Evolutionary conservation across 108 stramenopile species (phyloP), one percentile per base, ranked within the genome.

Genomic region (Schizochytrium sp.): DNA sequence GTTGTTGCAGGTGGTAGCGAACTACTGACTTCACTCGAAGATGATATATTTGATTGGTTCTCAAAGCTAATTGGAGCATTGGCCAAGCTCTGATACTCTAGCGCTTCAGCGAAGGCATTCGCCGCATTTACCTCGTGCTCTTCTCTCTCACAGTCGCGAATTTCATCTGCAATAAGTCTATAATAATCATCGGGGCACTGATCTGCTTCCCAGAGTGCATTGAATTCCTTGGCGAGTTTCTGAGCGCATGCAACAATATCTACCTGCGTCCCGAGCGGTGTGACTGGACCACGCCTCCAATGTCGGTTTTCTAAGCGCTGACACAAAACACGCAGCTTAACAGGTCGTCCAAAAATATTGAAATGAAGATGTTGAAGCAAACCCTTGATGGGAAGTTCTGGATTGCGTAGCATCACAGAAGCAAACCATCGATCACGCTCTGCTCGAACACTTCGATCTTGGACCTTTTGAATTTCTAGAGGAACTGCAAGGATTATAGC

Each of bases 281-380:
- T 83, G 15, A 83, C 53, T 10, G 47, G 47, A n/a, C 76, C 76
- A 38, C 53, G 47, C 45, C 76, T 17, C 76, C 76, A 83, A 13
- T 55, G 47, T 17, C 76, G 47, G 47, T 83, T 83, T 28, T 83
- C 76, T 53, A 83, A 38, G 5, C 53, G 47, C 45, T 28, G 45
- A 55, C 76, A 83, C 7, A 83, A 40, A 17, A 5, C 53, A 2
- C 50, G 50, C 10, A 83, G 47, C 76, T 83, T 83, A 10, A n/a
- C 53, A 13, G 47, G 47, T 5, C 76, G 47, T 10, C 15, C 76
- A 10, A 83, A 55, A 7, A 83, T 50, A 42, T 83, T 83, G 40
- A 83, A 83, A 28, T 83, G 76, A 56, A 83, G 47, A 10, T 83
- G 76, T 53, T 83, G 76, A 10, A 83, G 47, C 76, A 83, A 42